These are phyloP conservation scores for Ophiostoma himal-ulmi DNA, from an alignment of 2,329 filamentous ascomycete genomes.

Conservation along the genomic window DNA sequence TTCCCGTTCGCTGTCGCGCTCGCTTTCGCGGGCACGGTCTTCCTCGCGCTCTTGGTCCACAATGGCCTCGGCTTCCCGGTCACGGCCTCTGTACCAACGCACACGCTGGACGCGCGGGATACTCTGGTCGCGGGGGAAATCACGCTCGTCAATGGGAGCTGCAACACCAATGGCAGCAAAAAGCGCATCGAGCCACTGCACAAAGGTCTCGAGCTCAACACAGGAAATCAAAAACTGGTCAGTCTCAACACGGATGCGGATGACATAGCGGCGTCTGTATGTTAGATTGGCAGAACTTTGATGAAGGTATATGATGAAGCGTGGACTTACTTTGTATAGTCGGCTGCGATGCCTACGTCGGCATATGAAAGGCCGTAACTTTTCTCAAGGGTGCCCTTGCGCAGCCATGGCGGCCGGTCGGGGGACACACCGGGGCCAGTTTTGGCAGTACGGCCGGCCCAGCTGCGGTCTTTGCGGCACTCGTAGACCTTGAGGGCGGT, in stretches of 20 bases:
- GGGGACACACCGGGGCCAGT: slow-evolving; percentile 45
- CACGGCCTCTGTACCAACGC: slow-evolving; percentile 44
- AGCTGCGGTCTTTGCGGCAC: slow-evolving; percentile 52
- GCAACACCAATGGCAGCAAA: slow-evolving; percentile 71
- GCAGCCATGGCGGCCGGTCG: slow-evolving; percentile 48
- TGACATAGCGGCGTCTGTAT: slow-evolving; percentile 55
- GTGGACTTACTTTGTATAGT: slow-evolving; percentile 59
- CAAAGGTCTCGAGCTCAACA: slow-evolving; percentile 57
- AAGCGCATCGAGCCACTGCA: slow-evolving; percentile 62
- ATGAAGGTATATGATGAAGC: neutral
- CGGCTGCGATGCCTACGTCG: slow-evolving; percentile 66
- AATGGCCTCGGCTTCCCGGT: slow-evolving; percentile 28
- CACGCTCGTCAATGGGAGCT: slow-evolving; percentile 63
- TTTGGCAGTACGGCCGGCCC: slow-evolving; percentile 42
- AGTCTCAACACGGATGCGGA: slow-evolving; percentile 65
- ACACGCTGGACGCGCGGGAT: slow-evolving; percentile 53
- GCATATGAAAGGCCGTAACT: slow-evolving; percentile 70
- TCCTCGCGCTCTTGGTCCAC: slow-evolving; percentile 20
- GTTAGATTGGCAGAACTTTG: slow-evolving; percentile 18
- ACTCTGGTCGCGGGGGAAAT: slow-evolving; percentile 56
- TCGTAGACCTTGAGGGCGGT: slow-evolving; percentile 62
- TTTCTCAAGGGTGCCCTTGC: slow-evolving; percentile 52
- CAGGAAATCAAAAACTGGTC: slow-evolving; percentile 69
- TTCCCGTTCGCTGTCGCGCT: slow-evolving; percentile 14
- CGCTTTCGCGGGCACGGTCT: slow-evolving; percentile 17